Evolutionary conservation across 768 basidiomycete genomes (phyloP).

Genomic region (Mycena filopes): DNA sequence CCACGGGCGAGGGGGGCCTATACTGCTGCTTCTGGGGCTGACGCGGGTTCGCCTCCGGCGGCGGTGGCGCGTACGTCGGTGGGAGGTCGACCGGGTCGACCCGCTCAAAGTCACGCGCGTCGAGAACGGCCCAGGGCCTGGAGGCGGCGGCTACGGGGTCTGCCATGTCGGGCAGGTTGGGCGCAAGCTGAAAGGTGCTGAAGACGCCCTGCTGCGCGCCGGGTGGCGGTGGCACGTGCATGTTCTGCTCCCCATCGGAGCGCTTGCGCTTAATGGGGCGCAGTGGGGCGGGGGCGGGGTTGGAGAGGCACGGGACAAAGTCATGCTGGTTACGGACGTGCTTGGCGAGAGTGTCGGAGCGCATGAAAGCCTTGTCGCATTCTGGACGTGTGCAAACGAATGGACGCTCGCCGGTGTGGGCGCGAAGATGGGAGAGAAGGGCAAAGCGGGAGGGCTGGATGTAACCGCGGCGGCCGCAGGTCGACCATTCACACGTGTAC

Average conservation of each 20-base stretch:
- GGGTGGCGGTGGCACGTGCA: too few relatives aligned
- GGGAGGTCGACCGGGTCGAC: too few relatives aligned
- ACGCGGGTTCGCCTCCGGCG: too few relatives aligned
- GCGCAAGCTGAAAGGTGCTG: constrained; percentile 74
- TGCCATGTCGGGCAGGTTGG: constrained; percentile 52
- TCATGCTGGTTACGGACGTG: constrained; percentile 93
- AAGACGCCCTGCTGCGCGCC: constrained; percentile 45
- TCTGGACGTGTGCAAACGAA: constrained; percentile 87
- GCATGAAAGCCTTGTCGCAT: constrained; percentile 95
- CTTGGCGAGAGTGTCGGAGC: constrained; percentile 92
- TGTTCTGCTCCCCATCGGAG: too few relatives aligned
- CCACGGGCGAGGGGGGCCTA: too few relatives aligned
- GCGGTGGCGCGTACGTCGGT: too few relatives aligned
- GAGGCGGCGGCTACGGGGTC: too few relatives aligned
- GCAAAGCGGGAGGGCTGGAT: constrained; percentile 91
- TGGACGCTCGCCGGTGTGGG: constrained; percentile 95
- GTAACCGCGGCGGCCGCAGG: constrained; percentile 82
- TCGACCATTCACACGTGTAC: constrained; percentile 91
- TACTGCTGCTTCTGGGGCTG: too few relatives aligned
- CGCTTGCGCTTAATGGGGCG: constrained; percentile 27
- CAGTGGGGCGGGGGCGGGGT: constrained; percentile 38
- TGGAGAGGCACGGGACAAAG: constrained; percentile 50
- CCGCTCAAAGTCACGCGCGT: too few relatives aligned
- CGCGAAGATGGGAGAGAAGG: constrained; percentile 89
- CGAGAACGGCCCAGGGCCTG: too few relatives aligned